These are phyloP conservation scores for Podaxis sp. DNA, from an alignment of 768 basidiomycete genomes.

Conservation along the genomic window DNA sequence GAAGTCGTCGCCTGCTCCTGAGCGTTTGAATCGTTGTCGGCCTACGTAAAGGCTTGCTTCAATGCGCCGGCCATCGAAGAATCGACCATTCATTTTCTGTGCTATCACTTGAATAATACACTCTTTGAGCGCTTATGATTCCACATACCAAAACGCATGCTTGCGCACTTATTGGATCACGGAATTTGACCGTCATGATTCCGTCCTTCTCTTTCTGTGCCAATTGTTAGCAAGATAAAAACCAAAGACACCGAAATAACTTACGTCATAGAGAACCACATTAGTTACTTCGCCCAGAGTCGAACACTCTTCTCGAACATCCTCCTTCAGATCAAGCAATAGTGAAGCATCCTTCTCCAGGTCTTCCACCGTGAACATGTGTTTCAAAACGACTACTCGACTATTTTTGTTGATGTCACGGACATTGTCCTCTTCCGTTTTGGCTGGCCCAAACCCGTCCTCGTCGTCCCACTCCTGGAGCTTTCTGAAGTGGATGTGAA, in stretches of 20 bases:
- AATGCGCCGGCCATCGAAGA: slow-evolving; percentile 81
- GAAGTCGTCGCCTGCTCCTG: slow-evolving; percentile 62
- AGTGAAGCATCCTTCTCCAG: slow-evolving; percentile 84
- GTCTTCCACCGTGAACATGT: slow-evolving; percentile 90
- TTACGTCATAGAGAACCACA: slow-evolving; percentile 91
- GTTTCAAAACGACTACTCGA: slow-evolving; percentile 89
- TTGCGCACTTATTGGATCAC: slow-evolving; percentile 87
- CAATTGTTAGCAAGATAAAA: neutral
- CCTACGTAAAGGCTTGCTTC: slow-evolving; percentile 83
- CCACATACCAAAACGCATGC: slow-evolving; percentile 76
- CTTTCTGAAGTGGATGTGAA: slow-evolving; percentile 54
- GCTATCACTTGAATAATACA: neutral
- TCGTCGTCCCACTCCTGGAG: slow-evolving; percentile 93
- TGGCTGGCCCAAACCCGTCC: slow-evolving; percentile 82
- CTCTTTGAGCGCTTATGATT: neutral
- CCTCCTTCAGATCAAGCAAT: slow-evolving; percentile 91
- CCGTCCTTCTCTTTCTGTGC: slow-evolving; percentile 87
- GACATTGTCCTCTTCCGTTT: slow-evolving; percentile 52
- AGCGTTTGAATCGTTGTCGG: slow-evolving; percentile 77
- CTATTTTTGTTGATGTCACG: slow-evolving; percentile 51
- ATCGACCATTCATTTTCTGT: slow-evolving; percentile 94
- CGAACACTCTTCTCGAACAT: slow-evolving; percentile 92
- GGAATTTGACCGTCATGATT: slow-evolving; percentile 95
- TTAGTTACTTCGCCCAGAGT: slow-evolving; percentile 93
- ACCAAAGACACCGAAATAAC: slow-evolving; percentile 28